Conservation (phyloP, 805 yeast genomes). For the Zygoascus flipseniorum region DNA sequence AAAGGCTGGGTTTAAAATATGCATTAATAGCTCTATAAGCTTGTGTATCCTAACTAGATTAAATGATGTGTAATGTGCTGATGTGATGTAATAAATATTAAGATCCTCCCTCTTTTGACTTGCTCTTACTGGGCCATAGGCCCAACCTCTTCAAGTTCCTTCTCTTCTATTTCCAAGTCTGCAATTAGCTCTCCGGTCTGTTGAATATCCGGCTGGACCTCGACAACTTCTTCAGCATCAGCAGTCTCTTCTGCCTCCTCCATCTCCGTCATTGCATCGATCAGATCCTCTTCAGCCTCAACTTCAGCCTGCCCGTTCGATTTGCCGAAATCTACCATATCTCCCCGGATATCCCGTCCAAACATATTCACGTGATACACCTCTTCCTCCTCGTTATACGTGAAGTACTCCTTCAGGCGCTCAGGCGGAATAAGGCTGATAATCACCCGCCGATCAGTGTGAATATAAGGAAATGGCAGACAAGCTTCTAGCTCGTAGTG, state of each 20-base stretch:
- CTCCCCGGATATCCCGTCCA: slow-evolving; percentile 9
- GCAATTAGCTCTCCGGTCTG: too few species aligned
- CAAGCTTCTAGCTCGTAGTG: slow-evolving; percentile 21
- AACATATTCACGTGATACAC: not conserved
- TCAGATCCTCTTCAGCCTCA: not conserved
- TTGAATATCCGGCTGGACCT: too few species aligned
- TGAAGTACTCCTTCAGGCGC: not conserved
- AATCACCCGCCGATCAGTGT: slow-evolving; percentile 18
- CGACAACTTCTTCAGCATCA: too few species aligned
- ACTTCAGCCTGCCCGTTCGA: not conserved
- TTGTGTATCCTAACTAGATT: too few species aligned
- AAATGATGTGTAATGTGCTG: too few species aligned
- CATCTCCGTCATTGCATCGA: not conserved
- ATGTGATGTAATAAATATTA: too few species aligned
- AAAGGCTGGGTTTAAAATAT: too few species aligned
- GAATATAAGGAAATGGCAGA: slow-evolving; percentile 21
- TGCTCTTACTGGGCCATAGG: too few species aligned
- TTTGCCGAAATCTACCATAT: slow-evolving; percentile 17
- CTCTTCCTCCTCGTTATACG: not conserved
- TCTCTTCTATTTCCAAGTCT: too few species aligned
- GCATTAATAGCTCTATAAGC: too few species aligned
- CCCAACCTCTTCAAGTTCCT: too few species aligned
- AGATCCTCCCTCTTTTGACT: too few species aligned
- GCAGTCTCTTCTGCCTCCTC: not conserved
- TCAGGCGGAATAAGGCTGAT: slow-evolving; percentile 2